Base-by-base conservation (phyloP, 495 filamentous ascomycete species). In the Daldinia childiae region DNA sequence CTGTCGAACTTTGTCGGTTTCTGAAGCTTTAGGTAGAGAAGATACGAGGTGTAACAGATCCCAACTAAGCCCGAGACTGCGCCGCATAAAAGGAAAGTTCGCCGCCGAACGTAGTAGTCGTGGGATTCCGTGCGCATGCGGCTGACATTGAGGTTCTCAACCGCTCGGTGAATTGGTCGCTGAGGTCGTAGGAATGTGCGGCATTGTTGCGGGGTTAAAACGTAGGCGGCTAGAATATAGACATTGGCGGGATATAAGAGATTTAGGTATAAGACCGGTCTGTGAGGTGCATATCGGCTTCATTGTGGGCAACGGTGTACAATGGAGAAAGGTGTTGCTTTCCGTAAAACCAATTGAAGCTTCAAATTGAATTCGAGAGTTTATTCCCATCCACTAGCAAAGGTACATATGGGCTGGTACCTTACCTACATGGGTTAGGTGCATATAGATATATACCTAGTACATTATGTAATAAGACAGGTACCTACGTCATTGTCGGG, bases 71-170 rank as follows among this genome's bases (percentile, higher is more conserved):
- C 78, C 69, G 85, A 72, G 24, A 85, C 66, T 19, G 78, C 74
- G 9, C 87, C 87, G 19, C 78, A 78, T 32, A 78, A 74, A 7
- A 86, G 81, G 65, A 88, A 85, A 17, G 77, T 77, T 26, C 77
- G 82, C 4, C 82, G 79, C 30, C 83, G 79, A 30, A 80, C 79
- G 59, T 84, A 74, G 70, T 87, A 84, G 3, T 84, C 78, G 7
- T 78, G 69, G 1, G 77, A 69, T 39, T 82, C 59, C 17, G 72
- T 64, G 54, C 81, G 76, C 63, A 86, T 77, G 60, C 82, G 79
- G 52, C 77, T 76, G 64, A 85, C 38, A 63, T 87, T 82, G 59
- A 87, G 76, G 62, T 70, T 78, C 64, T 87, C 82, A 56, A 84
- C 68, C 7, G 74, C 76, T 15, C 78, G 80, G 36, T 60, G 58